Base-by-base conservation (phyloP, 805 yeast species). In the Kodamaea hsintzibuensis region DNA sequence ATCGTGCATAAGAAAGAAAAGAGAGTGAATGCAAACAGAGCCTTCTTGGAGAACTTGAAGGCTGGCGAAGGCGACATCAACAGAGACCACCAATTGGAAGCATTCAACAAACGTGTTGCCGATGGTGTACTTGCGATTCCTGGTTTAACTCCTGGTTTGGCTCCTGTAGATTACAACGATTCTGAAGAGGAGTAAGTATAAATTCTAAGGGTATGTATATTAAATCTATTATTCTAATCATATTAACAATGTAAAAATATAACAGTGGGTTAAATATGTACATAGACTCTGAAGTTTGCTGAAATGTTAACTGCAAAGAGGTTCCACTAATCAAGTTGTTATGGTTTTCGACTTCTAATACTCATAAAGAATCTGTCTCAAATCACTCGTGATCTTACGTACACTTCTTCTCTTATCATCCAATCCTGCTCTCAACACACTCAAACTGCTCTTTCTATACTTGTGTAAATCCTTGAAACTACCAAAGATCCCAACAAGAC, bases 91-190 rank as follows among this genome's bases (percentile, higher is more conserved):
- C 55, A 51, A 17, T 54, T 53, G 51, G 54, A 60, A 35, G 68
- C 66, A 7, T 70, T 71, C 55, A 68, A 74, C 48, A 67, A 71
- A 30, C 78, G 77, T 62, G 66, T 79, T 50, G 67, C 75, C 53
- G 69, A 71, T 49, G 83, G 83, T 17, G 61, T 65, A 38, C 68
- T 79, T 57, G 68, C 81, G 2, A 70, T 72, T 56, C 81, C 89
- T 42, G 93, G 95, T 25, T 75, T 89, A 52, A 89, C 96, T 0
- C 96, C 95, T 0, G 96, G 96, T 57, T 78, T 89, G 68, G 96
- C 95, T 1, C 95, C 95, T 33, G 91, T 89, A 19, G 92, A 84
- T 37, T 74, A 53, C 47, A 63, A 65, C 48, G 68, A 65, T 35
- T 60, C 65, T 14, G 69, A 65, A 40, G 52, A 50, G 13, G 52